Evolutionary conservation across 1,284 basidiomycete genomes (phyloP).

Genomic region (Lentinus polychrous): DNA sequence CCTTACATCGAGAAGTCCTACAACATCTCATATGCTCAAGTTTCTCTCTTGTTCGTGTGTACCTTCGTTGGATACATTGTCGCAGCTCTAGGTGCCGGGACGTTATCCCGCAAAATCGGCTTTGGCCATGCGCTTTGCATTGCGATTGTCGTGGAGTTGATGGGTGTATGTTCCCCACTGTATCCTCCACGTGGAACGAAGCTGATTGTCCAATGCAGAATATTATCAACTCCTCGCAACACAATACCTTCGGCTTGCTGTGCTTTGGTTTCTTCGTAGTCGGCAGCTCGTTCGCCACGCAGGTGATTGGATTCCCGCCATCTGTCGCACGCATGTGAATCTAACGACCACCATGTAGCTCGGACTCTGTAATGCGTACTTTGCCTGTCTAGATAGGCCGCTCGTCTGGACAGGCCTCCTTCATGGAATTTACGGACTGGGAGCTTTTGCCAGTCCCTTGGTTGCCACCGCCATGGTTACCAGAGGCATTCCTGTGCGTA

Average conservation of each 20-base stretch:
- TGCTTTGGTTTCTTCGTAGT: slow-evolving; percentile 28
- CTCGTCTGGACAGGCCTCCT: slow-evolving; percentile 26
- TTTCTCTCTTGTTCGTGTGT: slow-evolving; percentile 23
- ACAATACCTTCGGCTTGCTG: slow-evolving; percentile 23
- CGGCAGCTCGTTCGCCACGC: slow-evolving; percentile 24
- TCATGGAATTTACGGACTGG: slow-evolving; percentile 26
- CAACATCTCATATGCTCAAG: slow-evolving; percentile 22
- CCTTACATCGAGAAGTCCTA: slow-evolving; percentile 24
- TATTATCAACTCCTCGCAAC: slow-evolving; percentile 27
- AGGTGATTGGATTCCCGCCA: slow-evolving; percentile 13
- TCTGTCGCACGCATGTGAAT: neutral
- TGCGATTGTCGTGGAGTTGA: slow-evolving; percentile 21
- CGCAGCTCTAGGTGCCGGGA: slow-evolving; percentile 20
- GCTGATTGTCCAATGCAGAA: slow-evolving; percentile 16
- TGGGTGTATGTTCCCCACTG: slow-evolving; percentile 20
- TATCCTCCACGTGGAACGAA: neutral
- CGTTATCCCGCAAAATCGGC: slow-evolving; percentile 20
- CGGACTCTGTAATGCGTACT: slow-evolving; percentile 26
- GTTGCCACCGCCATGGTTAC: slow-evolving; percentile 26
- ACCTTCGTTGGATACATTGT: slow-evolving; percentile 25
- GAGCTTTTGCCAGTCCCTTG: slow-evolving; percentile 25
- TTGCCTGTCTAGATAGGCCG: slow-evolving; percentile 23
- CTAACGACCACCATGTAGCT: slow-evolving; percentile 15
- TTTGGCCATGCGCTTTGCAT: slow-evolving; percentile 24
- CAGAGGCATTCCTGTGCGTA: slow-evolving; percentile 22